A percentile compares a stretch with the other conserved stretches of the same genome.
phyloP scores from a whole-genome alignment of 768 basidiomycete genomes.

The Imleria badia region DNA sequence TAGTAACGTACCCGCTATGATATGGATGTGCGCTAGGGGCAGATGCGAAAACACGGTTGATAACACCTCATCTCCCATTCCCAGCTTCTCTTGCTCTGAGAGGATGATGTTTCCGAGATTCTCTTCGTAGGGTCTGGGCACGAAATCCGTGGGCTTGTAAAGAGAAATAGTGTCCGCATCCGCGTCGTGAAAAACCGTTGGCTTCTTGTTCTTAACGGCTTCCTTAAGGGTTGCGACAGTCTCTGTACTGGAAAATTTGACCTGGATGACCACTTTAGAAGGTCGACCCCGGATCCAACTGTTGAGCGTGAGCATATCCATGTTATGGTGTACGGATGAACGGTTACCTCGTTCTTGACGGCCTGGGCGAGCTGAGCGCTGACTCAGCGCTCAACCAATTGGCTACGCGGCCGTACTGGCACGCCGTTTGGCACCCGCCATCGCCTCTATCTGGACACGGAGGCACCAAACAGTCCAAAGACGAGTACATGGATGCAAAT shows the following conservation, averaged over 20 bases:
- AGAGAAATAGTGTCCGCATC: neutral
- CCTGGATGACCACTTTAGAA: neutral
- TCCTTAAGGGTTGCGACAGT: neutral
- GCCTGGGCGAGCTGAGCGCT: too few species aligned
- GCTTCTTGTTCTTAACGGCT: conserved; percentile 1
- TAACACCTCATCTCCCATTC: neutral
- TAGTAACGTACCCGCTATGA: neutral
- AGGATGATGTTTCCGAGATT: neutral
- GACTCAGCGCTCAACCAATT: too few species aligned
- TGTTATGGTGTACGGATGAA: too few species aligned
- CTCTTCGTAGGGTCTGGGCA: neutral
- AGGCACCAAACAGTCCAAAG: too few species aligned
- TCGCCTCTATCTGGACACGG: too few species aligned
- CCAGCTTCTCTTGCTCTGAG: neutral
- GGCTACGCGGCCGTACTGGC: too few species aligned
- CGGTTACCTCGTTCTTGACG: too few species aligned
- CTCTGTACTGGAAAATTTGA: conserved; percentile 1
- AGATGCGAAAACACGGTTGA: neutral
- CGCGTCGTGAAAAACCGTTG: neutral
- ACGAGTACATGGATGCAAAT: too few species aligned
- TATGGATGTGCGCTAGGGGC: neutral
- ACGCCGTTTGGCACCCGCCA: too few species aligned
- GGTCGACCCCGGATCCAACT: neutral
- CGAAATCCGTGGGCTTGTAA: neutral
- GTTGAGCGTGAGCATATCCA: too few species aligned